These are phyloP conservation scores for Pichia sp. DNA, from an alignment of 1,139 yeast genomes.

Conservation along the genomic window DNA sequence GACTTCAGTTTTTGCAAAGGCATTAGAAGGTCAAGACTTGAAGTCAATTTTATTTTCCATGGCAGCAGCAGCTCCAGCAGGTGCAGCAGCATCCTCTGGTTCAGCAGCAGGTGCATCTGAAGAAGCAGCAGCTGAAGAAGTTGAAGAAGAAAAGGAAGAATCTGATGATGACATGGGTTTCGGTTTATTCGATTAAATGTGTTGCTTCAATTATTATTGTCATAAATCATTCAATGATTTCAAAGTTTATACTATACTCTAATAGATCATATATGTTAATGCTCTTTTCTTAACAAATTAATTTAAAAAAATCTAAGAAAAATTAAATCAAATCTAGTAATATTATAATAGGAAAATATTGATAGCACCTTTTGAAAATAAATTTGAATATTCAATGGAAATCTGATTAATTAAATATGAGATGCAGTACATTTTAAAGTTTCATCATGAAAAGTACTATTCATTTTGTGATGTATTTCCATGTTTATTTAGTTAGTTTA, in stretches of 20 bases:
- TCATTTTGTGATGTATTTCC: too few species aligned
- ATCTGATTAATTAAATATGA: background rate
- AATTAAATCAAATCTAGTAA: background rate
- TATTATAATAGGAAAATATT: background rate
- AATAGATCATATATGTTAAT: conserved; percentile 12
- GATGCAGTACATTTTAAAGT: too few species aligned
- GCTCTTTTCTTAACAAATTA: conserved; percentile 10
- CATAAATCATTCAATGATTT: background rate
- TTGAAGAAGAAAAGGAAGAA: conserved; percentile 46
- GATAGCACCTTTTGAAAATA: too few species aligned
- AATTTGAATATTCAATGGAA: background rate
- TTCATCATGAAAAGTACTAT: too few species aligned
- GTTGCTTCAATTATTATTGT: background rate
- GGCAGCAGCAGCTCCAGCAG: conserved; percentile 59
- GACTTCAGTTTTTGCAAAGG: conserved; percentile 95
- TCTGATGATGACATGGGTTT: conserved; percentile 84
- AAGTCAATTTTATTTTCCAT: conserved; percentile 57
- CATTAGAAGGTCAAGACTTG: conserved; percentile 93
- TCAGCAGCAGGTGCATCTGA: conserved; percentile 60
- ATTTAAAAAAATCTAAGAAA: background rate
- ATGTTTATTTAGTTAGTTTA: background rate
- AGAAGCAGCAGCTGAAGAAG: conserved; percentile 50
- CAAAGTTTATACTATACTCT: conserved; percentile 9
- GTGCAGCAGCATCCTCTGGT: conserved; percentile 50
- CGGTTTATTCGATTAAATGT: conserved; percentile 56